Conservation (phyloP, 2,329 filamentous ascomycete species). For the Bipolaris zeicola region DNA sequence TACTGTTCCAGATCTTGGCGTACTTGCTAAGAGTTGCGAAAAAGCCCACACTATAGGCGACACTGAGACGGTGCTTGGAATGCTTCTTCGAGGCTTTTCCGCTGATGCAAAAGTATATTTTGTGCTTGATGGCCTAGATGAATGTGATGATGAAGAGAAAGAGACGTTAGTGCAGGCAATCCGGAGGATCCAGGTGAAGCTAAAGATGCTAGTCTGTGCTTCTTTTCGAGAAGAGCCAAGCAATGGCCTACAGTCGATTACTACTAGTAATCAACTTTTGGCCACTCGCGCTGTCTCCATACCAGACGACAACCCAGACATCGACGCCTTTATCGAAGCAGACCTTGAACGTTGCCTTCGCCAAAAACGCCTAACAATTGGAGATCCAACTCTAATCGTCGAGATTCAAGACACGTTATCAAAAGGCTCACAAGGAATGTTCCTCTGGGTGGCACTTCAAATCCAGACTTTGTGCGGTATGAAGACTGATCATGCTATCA, state of each 20-base stretch:
- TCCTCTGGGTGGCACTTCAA: conserved; percentile 34
- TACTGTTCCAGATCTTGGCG: conserved; percentile 28
- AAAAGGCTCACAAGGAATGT: conserved; percentile 31
- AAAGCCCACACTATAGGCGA: conserved; percentile 6
- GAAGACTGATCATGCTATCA: conserved; percentile 47
- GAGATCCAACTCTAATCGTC: conserved; percentile 32
- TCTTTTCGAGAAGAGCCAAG: conserved; percentile 31
- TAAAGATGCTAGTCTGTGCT: conserved; percentile 29
- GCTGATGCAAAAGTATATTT: conserved; percentile 32
- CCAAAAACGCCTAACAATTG: conserved; percentile 20
- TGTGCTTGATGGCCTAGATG: conserved; percentile 47
- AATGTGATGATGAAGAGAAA: conserved; percentile 30
- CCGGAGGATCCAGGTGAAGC: conserved; percentile 25
- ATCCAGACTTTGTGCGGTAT: conserved; percentile 38
- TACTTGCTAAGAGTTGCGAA: conserved; percentile 10
- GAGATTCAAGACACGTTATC: conserved; percentile 33
- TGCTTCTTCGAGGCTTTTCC: conserved; percentile 27
- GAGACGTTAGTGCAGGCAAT: conserved; percentile 23
- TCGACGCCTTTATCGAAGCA: conserved; percentile 32
- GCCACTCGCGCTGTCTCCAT: conserved; percentile 16
- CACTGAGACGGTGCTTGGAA: conserved; percentile 23
- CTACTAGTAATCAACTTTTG: not conserved
- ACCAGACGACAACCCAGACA: conserved; percentile 30
- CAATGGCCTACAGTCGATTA: conserved; percentile 5
- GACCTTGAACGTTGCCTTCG: conserved; percentile 33